phyloP scores from a whole-genome alignment of 257 asterid species.

The Plantago ovata region DNA sequence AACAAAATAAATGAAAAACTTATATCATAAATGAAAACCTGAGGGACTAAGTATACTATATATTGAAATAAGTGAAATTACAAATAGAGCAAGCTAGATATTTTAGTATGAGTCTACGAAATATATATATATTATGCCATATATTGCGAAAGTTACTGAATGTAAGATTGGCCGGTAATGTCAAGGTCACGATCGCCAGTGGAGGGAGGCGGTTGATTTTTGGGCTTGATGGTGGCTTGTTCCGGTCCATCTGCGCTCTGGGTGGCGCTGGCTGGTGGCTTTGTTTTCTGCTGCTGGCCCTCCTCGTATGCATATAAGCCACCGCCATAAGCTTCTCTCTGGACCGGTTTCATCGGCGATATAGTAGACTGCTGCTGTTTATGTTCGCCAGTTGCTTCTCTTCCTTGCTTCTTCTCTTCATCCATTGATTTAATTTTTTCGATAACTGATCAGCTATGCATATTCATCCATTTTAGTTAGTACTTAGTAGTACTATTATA shows the following conservation, averaged over 20 bases:
- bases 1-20: no score
- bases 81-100: background rate
- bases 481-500: no score
- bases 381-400: conserved; percentile 19
- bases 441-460: no score
- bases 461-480: no score
- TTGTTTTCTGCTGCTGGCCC: conserved; percentile 17
- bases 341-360: conserved; percentile 51
- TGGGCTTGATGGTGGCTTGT: conserved; percentile 40
- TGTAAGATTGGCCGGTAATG: conserved; percentile 72
- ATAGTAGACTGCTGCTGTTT: conserved; percentile 42
- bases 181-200: conserved; percentile 66
- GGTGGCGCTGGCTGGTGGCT: conserved; percentile 55
- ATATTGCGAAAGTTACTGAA: no score
- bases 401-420: conserved; percentile 30
- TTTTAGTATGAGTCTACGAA: background rate
- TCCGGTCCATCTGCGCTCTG: conserved; percentile 79
- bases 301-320: conserved; percentile 67
- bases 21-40: no score
- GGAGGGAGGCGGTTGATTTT: conserved; percentile 59
- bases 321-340: conserved; percentile 71
- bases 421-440: background rate
- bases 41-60: no score
- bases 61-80: no score
- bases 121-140: conserved; percentile 10